A percentile compares a stretch with the other conserved stretches of the same genome.
Evolutionary conservation across 2,329 filamentous ascomycete species (phyloP).

Genomic region (Pestalotiopsis sp.): DNA sequence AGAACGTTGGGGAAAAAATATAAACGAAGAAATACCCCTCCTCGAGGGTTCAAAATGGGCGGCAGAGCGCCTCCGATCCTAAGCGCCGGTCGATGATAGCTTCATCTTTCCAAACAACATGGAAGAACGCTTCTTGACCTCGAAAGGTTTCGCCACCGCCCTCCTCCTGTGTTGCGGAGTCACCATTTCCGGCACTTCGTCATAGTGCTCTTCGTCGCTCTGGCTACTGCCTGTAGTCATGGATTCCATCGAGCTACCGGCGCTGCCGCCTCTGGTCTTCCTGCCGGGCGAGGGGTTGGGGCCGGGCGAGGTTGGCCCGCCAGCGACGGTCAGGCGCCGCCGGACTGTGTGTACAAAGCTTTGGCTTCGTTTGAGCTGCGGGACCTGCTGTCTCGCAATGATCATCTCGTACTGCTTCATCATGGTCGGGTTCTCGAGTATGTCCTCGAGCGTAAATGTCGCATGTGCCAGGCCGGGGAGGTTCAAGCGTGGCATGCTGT

Average conservation of each 20-base stretch:
- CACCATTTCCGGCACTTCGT: constrained; percentile 7
- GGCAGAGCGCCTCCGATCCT: not conserved
- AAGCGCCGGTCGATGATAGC: not conserved
- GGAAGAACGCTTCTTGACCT: constrained; percentile 9
- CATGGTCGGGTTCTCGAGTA: constrained; percentile 54
- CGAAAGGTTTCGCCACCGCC: not conserved
- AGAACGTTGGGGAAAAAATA: not conserved
- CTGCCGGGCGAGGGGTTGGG: not conserved
- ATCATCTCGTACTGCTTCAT: constrained; percentile 47
- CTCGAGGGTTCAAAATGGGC: not conserved
- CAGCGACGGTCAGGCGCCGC: constrained; percentile 20
- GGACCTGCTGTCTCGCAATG: constrained; percentile 28
- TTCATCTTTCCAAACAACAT: constrained; percentile 11
- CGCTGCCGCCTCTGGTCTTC: constrained; percentile 16
- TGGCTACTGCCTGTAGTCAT: constrained; percentile 30
- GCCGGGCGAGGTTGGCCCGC: constrained; percentile 10
- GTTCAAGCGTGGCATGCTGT: constrained; percentile 38
- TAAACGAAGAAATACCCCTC: not conserved
- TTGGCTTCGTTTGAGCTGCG: constrained; percentile 21
- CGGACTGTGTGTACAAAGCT: constrained; percentile 26
- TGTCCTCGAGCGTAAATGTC: constrained; percentile 46
- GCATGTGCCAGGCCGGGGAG: constrained; percentile 38
- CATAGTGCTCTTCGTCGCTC: constrained; percentile 25
- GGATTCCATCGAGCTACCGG: constrained; percentile 29
- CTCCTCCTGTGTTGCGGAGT: not conserved